Base-by-base conservation (phyloP, 805 yeast species). In the Debaryomyces hansenii region DNA sequence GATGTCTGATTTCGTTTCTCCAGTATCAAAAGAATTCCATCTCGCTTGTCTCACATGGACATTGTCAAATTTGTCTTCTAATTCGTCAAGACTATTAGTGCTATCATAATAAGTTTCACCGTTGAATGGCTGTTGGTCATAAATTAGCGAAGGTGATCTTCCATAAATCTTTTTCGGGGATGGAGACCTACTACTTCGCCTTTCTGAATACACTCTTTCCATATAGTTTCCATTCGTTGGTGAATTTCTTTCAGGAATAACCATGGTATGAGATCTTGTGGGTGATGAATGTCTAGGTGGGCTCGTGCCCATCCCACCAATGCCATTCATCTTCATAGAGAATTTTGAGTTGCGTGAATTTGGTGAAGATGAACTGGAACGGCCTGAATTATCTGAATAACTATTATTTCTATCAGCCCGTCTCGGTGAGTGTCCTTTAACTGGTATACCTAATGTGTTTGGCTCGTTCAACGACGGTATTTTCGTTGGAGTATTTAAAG, bases 151-250 rank as follows among this genome's bases (percentile, higher is more conserved):
- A 1, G 69, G 65, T 7, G 67, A 57, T 20, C 60, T 45, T 3
- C 57, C 57, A 36, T 51, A 56, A 4, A 37, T 8, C 46, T 61
- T 64, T 36, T 53, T 55, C 0, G 72, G 69, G 11, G 71, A 64
- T 0, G 69, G 66, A 0, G 70, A 64, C 20, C 64, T 41, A 44
- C 63, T 56, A 37, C 53, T 40, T 11, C 55, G 45, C n/a, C 36
- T 36, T 34, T 47, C 53, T 7, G 48, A 55, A 28, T 43, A 43
- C 5, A 50, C 49, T 10, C 47, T 39, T 2, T 51, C 53, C 15
- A 56, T 47, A 41, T 53, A 51, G 37, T 40, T 48, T 12, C 45
- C 42, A 15, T 51, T 52, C 1, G 56, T 51, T 2, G 63, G 63
- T 2, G 62, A 56, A 45, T 47, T 46, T 36, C 45, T 28, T 3